These are phyloP conservation scores for Rhizophora mangle DNA, from an alignment of 345 rosid species.

Conservation along the genomic window DNA sequence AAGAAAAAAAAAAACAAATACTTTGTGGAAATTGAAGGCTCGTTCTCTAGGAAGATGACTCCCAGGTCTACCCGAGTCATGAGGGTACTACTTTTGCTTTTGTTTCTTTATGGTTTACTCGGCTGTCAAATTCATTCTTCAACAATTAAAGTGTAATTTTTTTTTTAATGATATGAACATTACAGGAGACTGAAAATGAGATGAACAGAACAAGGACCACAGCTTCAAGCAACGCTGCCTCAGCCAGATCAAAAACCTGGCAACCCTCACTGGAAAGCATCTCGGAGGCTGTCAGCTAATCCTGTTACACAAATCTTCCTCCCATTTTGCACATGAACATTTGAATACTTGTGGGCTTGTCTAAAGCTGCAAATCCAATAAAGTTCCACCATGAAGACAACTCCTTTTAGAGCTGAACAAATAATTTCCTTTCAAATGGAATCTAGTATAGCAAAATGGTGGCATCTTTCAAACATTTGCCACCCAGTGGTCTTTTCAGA, in stretches of 20 bases:
- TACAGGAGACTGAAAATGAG: constrained; percentile 54
- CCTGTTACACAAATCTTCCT: constrained; percentile 5
- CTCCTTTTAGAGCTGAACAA: neutral
- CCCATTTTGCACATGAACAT: constrained; percentile 7
- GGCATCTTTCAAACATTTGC: neutral
- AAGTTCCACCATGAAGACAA: constrained; percentile 8
- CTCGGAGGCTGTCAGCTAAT: constrained; percentile 60
- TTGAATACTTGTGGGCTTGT: neutral
- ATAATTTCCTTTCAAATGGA: constrained; percentile 3
- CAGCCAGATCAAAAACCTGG: constrained; percentile 66
- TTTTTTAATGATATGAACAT: neutral
- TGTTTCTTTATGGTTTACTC: neutral
- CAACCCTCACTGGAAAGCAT: constrained; percentile 88
- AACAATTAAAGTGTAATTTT: too few species aligned
- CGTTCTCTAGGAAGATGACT: too few species aligned
- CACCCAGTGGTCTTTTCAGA: neutral
- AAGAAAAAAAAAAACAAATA: constrained; percentile 24
- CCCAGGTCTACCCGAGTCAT: too few species aligned
- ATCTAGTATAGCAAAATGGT: constrained; percentile 18
- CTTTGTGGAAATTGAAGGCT: too few species aligned
- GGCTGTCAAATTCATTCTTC: too few species aligned
- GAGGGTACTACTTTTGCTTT: neutral
- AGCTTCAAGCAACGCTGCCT: constrained; percentile 35
- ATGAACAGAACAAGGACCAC: constrained; percentile 43
- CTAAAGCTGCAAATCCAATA: constrained; percentile 2